A percentile compares a stretch with the other conserved stretches of the same genome.
Conservation (phyloP, 192 early-diverging fungal species). For the Kappamyces sp. region DNA sequence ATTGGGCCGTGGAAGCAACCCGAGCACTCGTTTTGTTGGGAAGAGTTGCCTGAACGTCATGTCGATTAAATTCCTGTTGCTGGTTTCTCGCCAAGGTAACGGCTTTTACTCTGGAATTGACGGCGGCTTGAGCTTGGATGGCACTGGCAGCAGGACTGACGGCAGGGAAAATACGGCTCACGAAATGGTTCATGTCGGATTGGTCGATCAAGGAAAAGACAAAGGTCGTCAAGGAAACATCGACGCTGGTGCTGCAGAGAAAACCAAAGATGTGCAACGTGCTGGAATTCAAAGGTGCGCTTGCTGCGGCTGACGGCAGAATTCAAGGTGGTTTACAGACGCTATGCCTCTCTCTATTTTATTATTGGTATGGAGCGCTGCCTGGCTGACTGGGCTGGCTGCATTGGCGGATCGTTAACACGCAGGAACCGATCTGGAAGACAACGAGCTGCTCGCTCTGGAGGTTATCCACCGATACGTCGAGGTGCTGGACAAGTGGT, state of each 20-base stretch:
- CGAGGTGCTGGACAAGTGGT: conserved; percentile 94
- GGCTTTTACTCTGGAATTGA: neutral
- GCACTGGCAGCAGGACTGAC: neutral
- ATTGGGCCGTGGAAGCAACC: too few species aligned
- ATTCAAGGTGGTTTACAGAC: conserved; percentile 74
- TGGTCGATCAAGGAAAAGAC: conserved; percentile 80
- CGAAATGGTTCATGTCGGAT: conserved; percentile 54
- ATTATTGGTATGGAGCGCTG: conserved; percentile 28
- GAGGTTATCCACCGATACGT: conserved; percentile 98
- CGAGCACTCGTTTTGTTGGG: too few species aligned
- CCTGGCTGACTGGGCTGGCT: conserved; percentile 11
- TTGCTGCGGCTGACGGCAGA: conserved; percentile 29
- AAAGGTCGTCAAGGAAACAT: conserved; percentile 91
- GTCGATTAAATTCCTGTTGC: conserved; percentile 45
- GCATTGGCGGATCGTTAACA: neutral
- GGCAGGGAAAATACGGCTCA: conserved; percentile 44
- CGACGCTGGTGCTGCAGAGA: conserved; percentile 78
- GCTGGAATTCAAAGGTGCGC: conserved; percentile 82
- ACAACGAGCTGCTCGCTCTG: conserved; percentile 90
- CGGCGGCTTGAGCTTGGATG: neutral
- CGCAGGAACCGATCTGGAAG: conserved; percentile 83
- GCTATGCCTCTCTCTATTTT: conserved; percentile 95
- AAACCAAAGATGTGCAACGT: conserved; percentile 97
- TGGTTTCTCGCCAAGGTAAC: conserved; percentile 44
- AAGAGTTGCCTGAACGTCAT: conserved; percentile 15